phyloP scores from a whole-genome alignment of 306 rosid species.

The Gynostemma pentaphyllum region DNA sequence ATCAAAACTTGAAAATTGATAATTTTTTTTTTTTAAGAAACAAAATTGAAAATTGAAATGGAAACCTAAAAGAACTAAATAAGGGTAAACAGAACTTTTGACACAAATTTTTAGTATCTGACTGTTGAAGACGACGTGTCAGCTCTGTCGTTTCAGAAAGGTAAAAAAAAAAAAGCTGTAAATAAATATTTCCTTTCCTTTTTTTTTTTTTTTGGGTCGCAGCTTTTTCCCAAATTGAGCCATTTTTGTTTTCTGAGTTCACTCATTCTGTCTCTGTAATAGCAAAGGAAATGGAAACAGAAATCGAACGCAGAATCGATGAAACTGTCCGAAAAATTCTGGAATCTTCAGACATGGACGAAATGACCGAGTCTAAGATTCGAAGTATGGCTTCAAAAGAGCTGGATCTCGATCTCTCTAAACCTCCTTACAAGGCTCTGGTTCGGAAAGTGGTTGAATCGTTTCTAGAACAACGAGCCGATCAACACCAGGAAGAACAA shows the following conservation, averaged over 20 bases:
- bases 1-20: too few species aligned
- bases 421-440: constrained; percentile 43
- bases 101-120: too few species aligned
- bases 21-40: too few species aligned
- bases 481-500: constrained; percentile 7
- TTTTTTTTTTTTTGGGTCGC: background rate
- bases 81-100: too few species aligned
- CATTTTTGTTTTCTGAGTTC: background rate
- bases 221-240: background rate
- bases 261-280: background rate
- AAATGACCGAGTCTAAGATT: constrained; percentile 64
- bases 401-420: constrained; percentile 51
- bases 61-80: too few species aligned
- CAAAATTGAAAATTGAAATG: too few species aligned
- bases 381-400: constrained; percentile 61
- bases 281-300: constrained; percentile 38
- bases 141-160: too few species aligned
- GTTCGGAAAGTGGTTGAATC: constrained; percentile 53
- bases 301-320: constrained; percentile 39
- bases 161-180: background rate
- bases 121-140: too few species aligned
- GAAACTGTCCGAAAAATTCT: constrained; percentile 51
- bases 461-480: constrained; percentile 41
- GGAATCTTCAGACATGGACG: constrained; percentile 62
- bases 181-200: background rate